Evolutionary conservation across 2,329 filamentous ascomycete species (phyloP).

Genomic region (Zymoseptoria passerinii): DNA sequence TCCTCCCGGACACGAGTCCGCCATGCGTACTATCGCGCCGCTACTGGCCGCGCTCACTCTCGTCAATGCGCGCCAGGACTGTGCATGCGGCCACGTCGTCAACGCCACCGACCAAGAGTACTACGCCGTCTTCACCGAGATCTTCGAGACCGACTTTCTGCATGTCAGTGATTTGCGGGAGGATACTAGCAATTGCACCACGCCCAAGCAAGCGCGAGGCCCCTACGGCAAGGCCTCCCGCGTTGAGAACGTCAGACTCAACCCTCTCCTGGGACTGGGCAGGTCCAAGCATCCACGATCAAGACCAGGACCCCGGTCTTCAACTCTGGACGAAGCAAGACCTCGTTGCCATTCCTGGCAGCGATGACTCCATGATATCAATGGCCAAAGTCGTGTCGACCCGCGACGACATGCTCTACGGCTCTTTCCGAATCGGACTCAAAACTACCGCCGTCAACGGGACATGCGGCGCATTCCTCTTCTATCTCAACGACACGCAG

Average conservation of each 20-base stretch:
- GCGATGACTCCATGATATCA: slow-evolving; percentile 38
- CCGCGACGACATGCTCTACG: slow-evolving; percentile 57
- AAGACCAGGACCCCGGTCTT: slow-evolving; percentile 45
- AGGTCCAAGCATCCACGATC: slow-evolving; percentile 36
- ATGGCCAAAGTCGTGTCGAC: slow-evolving; percentile 57
- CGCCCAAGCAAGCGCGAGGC: slow-evolving; percentile 50
- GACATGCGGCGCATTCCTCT: slow-evolving; percentile 74
- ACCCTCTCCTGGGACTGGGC: slow-evolving; percentile 40
- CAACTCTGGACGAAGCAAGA: slow-evolving; percentile 47
- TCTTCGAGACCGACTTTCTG: slow-evolving; percentile 64
- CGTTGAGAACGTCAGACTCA: slow-evolving; percentile 49
- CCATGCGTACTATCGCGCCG: neutral
- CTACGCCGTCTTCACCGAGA: slow-evolving; percentile 55
- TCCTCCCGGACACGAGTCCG: neutral
- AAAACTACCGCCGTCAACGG: slow-evolving; percentile 53
- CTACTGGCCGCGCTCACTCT: neutral
- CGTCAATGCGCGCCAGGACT: slow-evolving; percentile 40
- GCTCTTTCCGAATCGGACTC: slow-evolving; percentile 61
- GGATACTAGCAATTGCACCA: slow-evolving; percentile 43
- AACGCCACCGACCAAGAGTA: slow-evolving; percentile 35
- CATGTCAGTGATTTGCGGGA: slow-evolving; percentile 37
- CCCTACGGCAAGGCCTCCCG: slow-evolving; percentile 58
- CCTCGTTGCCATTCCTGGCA: slow-evolving; percentile 10
- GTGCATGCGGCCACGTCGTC: slow-evolving; percentile 65
- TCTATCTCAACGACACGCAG: slow-evolving; percentile 71